These are phyloP conservation scores for Apiospora phragmitis DNA, from an alignment of 2,329 filamentous ascomycete genomes.

Conservation along the genomic window DNA sequence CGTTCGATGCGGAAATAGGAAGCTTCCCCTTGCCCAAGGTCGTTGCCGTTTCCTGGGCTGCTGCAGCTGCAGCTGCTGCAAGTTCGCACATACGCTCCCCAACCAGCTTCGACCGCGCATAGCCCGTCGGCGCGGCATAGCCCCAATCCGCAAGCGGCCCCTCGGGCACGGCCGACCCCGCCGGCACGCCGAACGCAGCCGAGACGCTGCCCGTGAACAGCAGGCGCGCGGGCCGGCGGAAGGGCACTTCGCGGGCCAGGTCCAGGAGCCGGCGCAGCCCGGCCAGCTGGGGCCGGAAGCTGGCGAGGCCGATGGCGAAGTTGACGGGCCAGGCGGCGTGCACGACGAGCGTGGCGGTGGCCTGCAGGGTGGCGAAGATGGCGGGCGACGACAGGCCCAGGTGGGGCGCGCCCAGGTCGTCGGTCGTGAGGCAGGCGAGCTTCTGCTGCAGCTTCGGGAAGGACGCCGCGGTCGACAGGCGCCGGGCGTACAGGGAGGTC, in stretches of 20 bases:
- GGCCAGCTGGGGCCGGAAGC: slow-evolving; percentile 45
- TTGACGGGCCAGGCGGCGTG: slow-evolving; percentile 53
- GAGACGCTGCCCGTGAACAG: slow-evolving; percentile 41
- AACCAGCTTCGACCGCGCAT: slow-evolving; percentile 40
- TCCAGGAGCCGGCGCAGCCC: slow-evolving; percentile 42
- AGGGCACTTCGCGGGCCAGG: slow-evolving; percentile 32
- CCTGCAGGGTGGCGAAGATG: slow-evolving; percentile 27
- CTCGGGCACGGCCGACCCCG: slow-evolving; percentile 31
- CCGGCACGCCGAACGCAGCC: slow-evolving; percentile 31
- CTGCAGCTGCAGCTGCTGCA: too few species aligned
- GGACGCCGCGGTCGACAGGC: slow-evolving; percentile 12
- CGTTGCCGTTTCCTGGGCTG: too few species aligned
- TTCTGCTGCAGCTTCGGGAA: slow-evolving; percentile 26
- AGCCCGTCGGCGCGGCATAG: slow-evolving; percentile 30
- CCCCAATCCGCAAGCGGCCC: slow-evolving; percentile 26
- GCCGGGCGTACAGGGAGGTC: slow-evolving; percentile 21
- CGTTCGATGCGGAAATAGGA: background rate
- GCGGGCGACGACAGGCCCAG: slow-evolving; percentile 37
- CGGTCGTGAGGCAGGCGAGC: slow-evolving; percentile 35
- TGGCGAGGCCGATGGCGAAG: slow-evolving; percentile 48
- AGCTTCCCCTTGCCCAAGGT: slow-evolving; percentile 19
- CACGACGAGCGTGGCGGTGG: slow-evolving; percentile 40
- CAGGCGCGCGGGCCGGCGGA: slow-evolving; percentile 31
- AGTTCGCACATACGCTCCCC: slow-evolving; percentile 35
- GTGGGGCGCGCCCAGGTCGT: slow-evolving; percentile 37